Percentiles rank a stretch among this genome's conserved stretches.
Conservation (phyloP, 2,329 filamentous ascomycete species). For the Teratosphaeria pseudoeucalypti region DNA sequence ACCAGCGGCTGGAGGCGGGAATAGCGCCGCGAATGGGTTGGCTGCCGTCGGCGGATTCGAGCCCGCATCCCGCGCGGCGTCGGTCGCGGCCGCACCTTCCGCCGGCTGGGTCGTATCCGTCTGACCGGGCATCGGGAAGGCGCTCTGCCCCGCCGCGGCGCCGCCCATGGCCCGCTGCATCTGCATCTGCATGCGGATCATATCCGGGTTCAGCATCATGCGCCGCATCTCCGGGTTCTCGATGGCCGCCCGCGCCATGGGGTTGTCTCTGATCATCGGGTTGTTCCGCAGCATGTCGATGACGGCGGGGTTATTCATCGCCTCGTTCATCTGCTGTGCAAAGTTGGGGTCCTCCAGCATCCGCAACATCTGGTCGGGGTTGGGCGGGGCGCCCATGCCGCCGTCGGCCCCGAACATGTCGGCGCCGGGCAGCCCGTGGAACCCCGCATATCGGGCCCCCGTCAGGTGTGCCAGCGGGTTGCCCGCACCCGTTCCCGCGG, state of each 20-base stretch:
- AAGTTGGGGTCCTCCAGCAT: conserved; percentile 86
- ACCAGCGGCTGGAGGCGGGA: conserved; percentile 29
- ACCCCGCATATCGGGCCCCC: conserved; percentile 85
- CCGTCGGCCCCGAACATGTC: conserved; percentile 91
- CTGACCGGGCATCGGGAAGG: conserved; percentile 82
- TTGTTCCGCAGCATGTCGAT: conserved; percentile 64
- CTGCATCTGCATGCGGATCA: conserved; percentile 69
- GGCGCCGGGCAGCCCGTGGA: conserved; percentile 75
- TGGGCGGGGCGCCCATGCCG: conserved; percentile 82
- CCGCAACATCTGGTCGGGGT: conserved; percentile 67
- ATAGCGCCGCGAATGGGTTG: conserved; percentile 54
- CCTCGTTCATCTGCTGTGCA: conserved; percentile 81
- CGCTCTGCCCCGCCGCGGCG: conserved; percentile 39
- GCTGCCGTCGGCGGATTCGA: conserved; percentile 18
- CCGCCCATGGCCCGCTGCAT: conserved; percentile 60
- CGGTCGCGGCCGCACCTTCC: conserved; percentile 16
- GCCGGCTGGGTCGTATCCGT: conserved; percentile 62
- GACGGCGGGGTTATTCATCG: conserved; percentile 87
- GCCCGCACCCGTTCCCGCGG: conserved; percentile 66
- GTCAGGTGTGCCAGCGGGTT: conserved; percentile 86
- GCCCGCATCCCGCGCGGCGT: conserved; percentile 10
- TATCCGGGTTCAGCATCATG: conserved; percentile 86
- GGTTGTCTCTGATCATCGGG: conserved; percentile 75
- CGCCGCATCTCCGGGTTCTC: conserved; percentile 78
- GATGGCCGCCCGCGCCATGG: conserved; percentile 77